These are phyloP conservation scores for Trichophyton benhamiae DNA, from an alignment of 2,329 filamentous ascomycete genomes.

Conservation along the genomic window DNA sequence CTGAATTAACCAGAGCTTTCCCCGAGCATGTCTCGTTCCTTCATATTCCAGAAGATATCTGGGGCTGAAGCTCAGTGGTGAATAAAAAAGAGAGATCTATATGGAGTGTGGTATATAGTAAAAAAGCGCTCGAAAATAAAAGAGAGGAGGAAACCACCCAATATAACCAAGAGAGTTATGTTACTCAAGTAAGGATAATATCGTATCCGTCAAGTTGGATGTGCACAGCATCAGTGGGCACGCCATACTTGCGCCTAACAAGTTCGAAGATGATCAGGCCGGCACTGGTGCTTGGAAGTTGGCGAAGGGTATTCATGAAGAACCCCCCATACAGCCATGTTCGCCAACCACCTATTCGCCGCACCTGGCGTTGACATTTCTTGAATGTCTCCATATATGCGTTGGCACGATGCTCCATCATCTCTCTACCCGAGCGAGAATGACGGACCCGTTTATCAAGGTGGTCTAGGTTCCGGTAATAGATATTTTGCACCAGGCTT, in stretches of 20 bases:
- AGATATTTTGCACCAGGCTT: conserved; percentile 46
- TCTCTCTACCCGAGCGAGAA: conserved; percentile 28
- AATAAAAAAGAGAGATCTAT: neutral
- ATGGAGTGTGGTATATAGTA: neutral
- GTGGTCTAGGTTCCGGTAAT: conserved; percentile 47
- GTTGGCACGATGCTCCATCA: conserved; percentile 45
- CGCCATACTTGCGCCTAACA: conserved; percentile 48
- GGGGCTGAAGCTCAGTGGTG: no score
- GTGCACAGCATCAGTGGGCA: conserved; percentile 39
- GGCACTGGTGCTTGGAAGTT: conserved; percentile 52
- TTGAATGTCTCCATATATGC: conserved; percentile 50
- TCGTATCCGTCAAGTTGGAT: conserved; percentile 50
- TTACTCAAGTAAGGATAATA: conserved; percentile 41
- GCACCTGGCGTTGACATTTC: conserved; percentile 41
- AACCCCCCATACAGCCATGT: conserved; percentile 48
- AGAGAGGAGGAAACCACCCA: neutral
- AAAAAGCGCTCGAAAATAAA: neutral
- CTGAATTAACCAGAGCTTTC: no score
- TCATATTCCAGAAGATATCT: no score
- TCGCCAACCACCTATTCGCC: conserved; percentile 41
- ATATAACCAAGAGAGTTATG: neutral
- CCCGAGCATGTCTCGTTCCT: no score
- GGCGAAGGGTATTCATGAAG: conserved; percentile 43
- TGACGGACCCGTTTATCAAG: conserved; percentile 43
- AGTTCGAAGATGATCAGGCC: conserved; percentile 55